These are phyloP conservation scores for Teunomyces cretensis DNA, from an alignment of 805 yeast genomes.

Conservation along the genomic window DNA sequence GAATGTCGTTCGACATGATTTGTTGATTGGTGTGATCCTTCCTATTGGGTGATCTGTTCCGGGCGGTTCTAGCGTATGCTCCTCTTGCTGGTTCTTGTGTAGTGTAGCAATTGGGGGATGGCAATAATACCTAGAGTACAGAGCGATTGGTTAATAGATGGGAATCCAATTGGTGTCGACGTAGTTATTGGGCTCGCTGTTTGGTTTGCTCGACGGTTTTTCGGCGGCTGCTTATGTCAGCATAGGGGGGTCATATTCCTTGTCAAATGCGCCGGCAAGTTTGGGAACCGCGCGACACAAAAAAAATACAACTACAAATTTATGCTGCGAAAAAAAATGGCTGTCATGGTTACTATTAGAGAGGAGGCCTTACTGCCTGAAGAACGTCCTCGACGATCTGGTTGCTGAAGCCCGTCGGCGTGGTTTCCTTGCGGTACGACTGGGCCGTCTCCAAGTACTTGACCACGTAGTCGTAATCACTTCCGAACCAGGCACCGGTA, in stretches of 20 bases:
- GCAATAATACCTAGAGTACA: slow-evolving; percentile 1
- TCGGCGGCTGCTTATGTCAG: slow-evolving; percentile 1
- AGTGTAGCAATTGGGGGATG: not conserved
- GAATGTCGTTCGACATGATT: slow-evolving; percentile 56
- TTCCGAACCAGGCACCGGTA: slow-evolving; percentile 46
- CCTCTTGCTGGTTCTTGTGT: not conserved
- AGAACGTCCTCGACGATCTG: slow-evolving; percentile 38
- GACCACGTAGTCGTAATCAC: slow-evolving; percentile 36
- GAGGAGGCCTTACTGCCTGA: slow-evolving; percentile 35
- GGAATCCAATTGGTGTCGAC: slow-evolving; percentile 4
- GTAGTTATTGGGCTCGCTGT: slow-evolving; percentile 1
- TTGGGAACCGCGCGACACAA: too few relatives aligned
- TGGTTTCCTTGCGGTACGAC: slow-evolving; percentile 17
- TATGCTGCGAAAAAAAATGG: not conserved
- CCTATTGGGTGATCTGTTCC: not conserved
- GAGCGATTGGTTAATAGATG: slow-evolving; percentile 3
- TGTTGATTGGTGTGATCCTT: not conserved
- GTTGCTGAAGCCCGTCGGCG: slow-evolving; percentile 37
- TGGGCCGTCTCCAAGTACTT: slow-evolving; percentile 22
- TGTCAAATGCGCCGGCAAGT: not conserved
- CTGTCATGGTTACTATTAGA: too few relatives aligned
- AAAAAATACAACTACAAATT: not conserved
- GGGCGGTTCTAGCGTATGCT: not conserved
- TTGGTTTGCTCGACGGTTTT: slow-evolving; percentile 4
- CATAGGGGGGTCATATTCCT: not conserved